Base-by-base conservation (phyloP, 1,139 yeast genomes). In the Suhomyces coccinellae region DNA sequence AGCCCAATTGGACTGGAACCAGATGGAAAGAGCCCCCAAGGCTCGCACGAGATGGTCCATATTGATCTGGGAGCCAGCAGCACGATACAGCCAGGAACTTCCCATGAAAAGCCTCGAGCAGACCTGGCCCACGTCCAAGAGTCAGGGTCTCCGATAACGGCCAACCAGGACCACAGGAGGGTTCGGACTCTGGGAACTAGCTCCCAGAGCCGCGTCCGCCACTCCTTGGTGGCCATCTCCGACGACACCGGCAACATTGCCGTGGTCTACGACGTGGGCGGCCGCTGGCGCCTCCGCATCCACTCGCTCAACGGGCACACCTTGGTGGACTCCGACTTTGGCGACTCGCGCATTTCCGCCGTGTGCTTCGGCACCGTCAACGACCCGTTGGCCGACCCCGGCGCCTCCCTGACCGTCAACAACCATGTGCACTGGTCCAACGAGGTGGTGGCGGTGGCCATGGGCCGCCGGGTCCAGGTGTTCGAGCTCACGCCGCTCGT, bases 281-380 rank as follows among this genome's bases (percentile, higher is more conserved):
- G 49, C 14, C 28, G 47, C 5, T 58, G 63, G 12, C 38, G 46
- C 0, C 47, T 84, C 13, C 51, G 54, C 0, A 37, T 84, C 0
- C 79, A 59, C 58, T 80, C 80, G 4, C 59, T 84, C 22, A 85
- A 85, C 60, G 89, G 89, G 0, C 73, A 73, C 6, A 38, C 57
- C 3, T 64, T 80, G 2, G 38, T 67, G 4, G 48, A 52, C 5
- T 46, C 54, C 13, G 41, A 43, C 2, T 47, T 71, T 29, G 48
- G 45, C 6, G 51, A 59, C 9, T 51, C 54, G 1, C 43, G 26
- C 1, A 51, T 61, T 22, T 54, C 67, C 1, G 51, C 64, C 17
- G 43, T 72, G 17, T 49, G 61, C 3, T 69, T 73, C 58, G 78
- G 70, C 2, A 62, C 67, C 24, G 52, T 62, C 38, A 69, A 68